Conservation (phyloP, 2,329 filamentous ascomycete species). For the Aspergillus fischeri region DNA sequence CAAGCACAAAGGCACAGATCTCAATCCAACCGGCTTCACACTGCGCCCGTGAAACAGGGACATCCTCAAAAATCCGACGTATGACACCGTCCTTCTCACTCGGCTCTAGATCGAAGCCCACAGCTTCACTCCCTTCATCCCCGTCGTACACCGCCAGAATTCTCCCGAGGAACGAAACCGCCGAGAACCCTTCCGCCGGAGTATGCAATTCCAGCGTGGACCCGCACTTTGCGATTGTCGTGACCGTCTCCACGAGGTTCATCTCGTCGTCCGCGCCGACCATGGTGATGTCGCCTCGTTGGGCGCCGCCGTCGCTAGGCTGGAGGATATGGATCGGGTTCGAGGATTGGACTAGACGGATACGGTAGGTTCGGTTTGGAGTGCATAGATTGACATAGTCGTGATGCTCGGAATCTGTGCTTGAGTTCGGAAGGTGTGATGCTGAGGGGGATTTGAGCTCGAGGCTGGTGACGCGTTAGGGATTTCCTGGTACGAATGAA, state of each 20-base stretch:
- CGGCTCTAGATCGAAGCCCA: conserved; percentile 15
- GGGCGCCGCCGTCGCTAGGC: conserved; percentile 35
- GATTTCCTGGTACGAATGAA: background rate
- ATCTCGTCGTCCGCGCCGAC: conserved; percentile 17
- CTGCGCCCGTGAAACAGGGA: conserved; percentile 51
- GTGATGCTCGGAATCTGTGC: conserved; percentile 18
- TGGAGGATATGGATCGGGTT: conserved; percentile 57
- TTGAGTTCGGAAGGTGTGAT: conserved; percentile 18
- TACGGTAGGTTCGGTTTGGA: conserved; percentile 51
- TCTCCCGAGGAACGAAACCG: conserved; percentile 25
- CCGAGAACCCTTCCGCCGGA: conserved; percentile 29
- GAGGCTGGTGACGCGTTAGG: conserved; percentile 26
- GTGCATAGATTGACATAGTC: conserved; percentile 58
- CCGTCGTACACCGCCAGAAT: conserved; percentile 29
- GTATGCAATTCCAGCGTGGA: conserved; percentile 44
- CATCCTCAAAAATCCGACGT: conserved; percentile 43
- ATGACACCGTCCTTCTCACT: conserved; percentile 30
- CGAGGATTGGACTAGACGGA: conserved; percentile 63
- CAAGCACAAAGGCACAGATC: conserved; percentile 51
- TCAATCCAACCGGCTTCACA: conserved; percentile 49
- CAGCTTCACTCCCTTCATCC: conserved; percentile 15
- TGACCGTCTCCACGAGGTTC: conserved; percentile 31
- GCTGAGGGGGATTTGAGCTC: conserved; percentile 40
- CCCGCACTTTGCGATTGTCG: conserved; percentile 42
- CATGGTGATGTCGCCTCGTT: conserved; percentile 25